Conservation (phyloP, 2,329 filamentous ascomycete genomes). For the Sclerotinia nivalis region DNA sequence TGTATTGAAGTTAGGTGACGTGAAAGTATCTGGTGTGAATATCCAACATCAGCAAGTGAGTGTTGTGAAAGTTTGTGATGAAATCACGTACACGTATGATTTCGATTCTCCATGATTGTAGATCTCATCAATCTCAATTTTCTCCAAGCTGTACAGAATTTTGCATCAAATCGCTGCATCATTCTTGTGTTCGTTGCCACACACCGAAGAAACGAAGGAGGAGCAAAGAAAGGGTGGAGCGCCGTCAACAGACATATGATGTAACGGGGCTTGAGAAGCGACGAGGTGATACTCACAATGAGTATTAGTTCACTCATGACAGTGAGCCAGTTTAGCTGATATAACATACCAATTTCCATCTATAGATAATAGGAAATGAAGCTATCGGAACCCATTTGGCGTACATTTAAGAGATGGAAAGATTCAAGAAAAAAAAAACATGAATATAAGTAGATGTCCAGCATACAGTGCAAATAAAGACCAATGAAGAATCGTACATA, state of each 20-base stretch:
- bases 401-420: not conserved
- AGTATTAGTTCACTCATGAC: not conserved
- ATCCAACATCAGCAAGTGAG: not conserved
- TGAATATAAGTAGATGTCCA: not conserved
- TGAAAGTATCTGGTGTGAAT: not conserved
- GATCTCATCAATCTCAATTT: not conserved
- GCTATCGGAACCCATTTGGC: too few species aligned
- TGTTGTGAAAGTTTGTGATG: not conserved
- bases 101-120: not conserved
- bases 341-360: not conserved
- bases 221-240: not conserved
- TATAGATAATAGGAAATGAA: not conserved
- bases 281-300: not conserved
- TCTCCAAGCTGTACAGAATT: not conserved
- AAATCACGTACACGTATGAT: not conserved
- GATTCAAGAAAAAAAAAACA: too few species aligned
- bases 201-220: not conserved
- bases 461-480: too few species aligned
- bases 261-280: not conserved
- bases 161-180: not conserved
- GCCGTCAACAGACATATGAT: not conserved
- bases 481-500: too few species aligned
- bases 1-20: not conserved
- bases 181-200: not conserved
- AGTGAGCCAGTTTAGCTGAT: not conserved